phyloP scores from a whole-genome alignment of 2,329 filamentous ascomycete genomes.

The Ceratocystis huliohia region DNA sequence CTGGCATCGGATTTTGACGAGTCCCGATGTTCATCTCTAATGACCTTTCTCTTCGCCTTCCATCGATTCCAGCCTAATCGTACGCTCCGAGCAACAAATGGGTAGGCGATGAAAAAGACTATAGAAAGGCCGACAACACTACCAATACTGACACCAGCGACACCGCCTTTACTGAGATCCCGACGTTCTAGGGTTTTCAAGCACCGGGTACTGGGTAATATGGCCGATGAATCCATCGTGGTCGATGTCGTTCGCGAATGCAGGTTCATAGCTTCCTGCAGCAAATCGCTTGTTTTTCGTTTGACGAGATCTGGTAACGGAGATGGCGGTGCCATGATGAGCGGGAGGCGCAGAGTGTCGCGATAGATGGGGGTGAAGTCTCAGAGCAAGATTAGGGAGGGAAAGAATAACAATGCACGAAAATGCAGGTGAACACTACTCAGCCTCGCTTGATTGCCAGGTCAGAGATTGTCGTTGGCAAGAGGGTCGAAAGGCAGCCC shows the following conservation, averaged over 20 bases:
- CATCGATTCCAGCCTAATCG: conserved; percentile 18
- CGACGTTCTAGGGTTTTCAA: conserved; percentile 11
- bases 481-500: not conserved
- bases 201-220: not conserved
- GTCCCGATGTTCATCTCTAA: not conserved
- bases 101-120: conserved; percentile 21
- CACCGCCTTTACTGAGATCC: conserved; percentile 34
- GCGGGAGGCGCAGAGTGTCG: not conserved
- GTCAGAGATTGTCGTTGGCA: not conserved
- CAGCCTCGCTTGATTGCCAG: conserved; percentile 14
- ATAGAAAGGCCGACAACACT: conserved; percentile 27
- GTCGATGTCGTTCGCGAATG: conserved; percentile 10
- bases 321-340: conserved; percentile 11
- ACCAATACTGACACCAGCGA: conserved; percentile 48
- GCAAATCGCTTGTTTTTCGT: conserved; percentile 1
- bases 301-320: not conserved
- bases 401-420: conserved; percentile 9
- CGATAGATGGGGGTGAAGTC: not conserved
- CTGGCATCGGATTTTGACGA: not conserved
- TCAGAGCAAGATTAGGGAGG: conserved; percentile 3
- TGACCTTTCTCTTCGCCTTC: conserved; percentile 1
- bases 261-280: conserved; percentile 13
- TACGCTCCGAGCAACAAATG: conserved; percentile 20
- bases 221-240: not conserved
- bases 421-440: conserved; percentile 14